Base-by-base conservation (phyloP, 768 basidiomycete species). In the Lanmaoa rubissima region DNA sequence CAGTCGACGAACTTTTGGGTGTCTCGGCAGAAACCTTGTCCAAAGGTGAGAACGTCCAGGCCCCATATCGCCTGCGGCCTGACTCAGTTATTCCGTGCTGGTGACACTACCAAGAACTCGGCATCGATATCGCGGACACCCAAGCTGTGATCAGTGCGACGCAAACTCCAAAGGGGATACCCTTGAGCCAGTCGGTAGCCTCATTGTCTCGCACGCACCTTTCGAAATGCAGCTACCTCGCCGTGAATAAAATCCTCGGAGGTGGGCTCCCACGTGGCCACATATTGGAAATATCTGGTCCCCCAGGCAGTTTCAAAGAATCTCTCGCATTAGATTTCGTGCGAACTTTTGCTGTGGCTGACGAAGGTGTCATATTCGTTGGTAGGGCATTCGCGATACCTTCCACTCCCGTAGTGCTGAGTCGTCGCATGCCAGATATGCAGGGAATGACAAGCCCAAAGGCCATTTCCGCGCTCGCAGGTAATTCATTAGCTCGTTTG, bases 261-360 rank as follows among this genome's bases (percentile, higher is more conserved):
- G 87, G 87, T 44, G 90, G 90, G 16, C 69, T 92, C 44, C 71
- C 74, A 52, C 77, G 76, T 54, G 86, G 87, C 9, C 76, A 80
- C 59, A 76, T 89, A 58, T 75, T 91, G 19, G 90, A 92, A 72
- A 74, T 92, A 61, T 87, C 87, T 32, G 89, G 90, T 0, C 86
- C 88, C 44, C 89, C 90, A 1, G 90, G 90, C 47, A 79, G 81
- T 39, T 79, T 82, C 11, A 91, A 88, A 60, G 86, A 86, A 55
- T 65, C 63, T 13, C 60, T 90, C 9, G 80, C 81, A 10, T 69
- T 79, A 14, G 76, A 78, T 49, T 77, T 88, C 44, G 76, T 79
- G 14, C 67, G 71, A 35, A 76, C 71, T 4, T 83, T 86, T 53
- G 70, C 80, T 3, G 72, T 80, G 55, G 68, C 73, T 4, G 74